Evolutionary conservation across 163 green algal species (phyloP), one percentile per base, ranked within the genome.

Genomic region (Scenedesmus sp.): DNA sequence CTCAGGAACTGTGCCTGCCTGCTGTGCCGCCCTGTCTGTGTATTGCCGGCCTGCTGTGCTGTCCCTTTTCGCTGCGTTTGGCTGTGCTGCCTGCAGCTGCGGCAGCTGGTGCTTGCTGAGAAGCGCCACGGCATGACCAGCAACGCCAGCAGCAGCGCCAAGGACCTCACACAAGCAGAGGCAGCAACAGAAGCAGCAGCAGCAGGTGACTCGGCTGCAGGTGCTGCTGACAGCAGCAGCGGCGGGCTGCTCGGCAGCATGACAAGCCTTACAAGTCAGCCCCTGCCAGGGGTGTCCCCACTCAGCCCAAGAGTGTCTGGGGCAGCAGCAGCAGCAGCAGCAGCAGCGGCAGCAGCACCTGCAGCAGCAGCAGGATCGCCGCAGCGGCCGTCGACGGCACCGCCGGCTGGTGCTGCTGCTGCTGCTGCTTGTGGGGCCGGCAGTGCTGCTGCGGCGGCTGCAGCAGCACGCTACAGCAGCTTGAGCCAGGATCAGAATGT

Each of bases 401-500:
- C 87, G 0, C 87, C 87, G 1, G 70, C 73, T 4, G 73, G 70
- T 34, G 87, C 87, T 67, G 87, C 73, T 34, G 87, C 87, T 46
- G 70, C 87, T 64, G 66, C 52, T 18, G 52, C 16, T 64, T 13
- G 81, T 26, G 46, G n/a, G 4, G 81, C 2, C 10, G 54, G 81
- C 54, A 16, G 54, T 26, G 54, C 10, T 57, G 66, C 85, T 46
- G 60, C 46, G 18, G n/a, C 15, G 52, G 85, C 85, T 54, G 87
- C 87, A 76, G 87, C 87, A 26, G 88, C 74, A 46, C 84, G 77
- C 3, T 92, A 92, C 88, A 92, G 88, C 79, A 92, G 88, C 57
- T 60, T 92, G 56, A 92, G 88, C 84, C 55, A 82, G 9, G 88
- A 92, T 20, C 88, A 60, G 3, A 12, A 59, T 4, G 77, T 85